These are phyloP conservation scores for Epicoccum nigrum DNA, from an alignment of 2,329 filamentous ascomycete genomes.

Conservation along the genomic window DNA sequence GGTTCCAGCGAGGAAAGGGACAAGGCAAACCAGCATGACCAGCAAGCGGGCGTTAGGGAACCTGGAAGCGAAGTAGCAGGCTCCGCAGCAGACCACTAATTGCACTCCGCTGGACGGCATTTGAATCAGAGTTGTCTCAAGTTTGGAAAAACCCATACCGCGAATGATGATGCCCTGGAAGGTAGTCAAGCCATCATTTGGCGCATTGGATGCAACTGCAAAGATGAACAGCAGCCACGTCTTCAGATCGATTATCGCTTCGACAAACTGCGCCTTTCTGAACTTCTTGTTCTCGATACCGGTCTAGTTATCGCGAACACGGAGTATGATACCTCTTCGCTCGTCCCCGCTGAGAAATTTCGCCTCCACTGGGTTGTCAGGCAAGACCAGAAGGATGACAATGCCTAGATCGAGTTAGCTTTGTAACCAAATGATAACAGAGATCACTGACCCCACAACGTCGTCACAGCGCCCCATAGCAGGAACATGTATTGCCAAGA, in stretches of 20 bases:
- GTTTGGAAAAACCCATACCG: not conserved
- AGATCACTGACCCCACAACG: not conserved
- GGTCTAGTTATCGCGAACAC: not conserved
- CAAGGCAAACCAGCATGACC: not conserved
- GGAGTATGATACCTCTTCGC: not conserved
- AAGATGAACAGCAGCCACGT: not conserved
- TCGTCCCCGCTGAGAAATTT: not conserved
- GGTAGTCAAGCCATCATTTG: not conserved
- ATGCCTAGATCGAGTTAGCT: not conserved
- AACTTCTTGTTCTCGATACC: not conserved
- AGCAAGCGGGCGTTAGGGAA: not conserved
- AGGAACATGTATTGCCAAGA: not conserved
- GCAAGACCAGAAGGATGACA: not conserved
- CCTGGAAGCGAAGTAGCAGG: no score
- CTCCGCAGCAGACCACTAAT: not conserved
- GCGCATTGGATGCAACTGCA: not conserved
- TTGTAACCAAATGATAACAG: no score
- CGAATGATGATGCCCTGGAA: not conserved
- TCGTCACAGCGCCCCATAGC: not conserved
- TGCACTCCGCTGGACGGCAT: not conserved
- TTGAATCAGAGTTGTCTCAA: not conserved
- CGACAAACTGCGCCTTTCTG: not conserved
- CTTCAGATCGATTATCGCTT: not conserved
- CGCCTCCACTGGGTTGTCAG: not conserved
- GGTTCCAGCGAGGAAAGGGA: conserved; percentile 1